Evolutionary conservation across 106 monocot genomes (phyloP).

Genomic region (Allium cepa): DNA sequence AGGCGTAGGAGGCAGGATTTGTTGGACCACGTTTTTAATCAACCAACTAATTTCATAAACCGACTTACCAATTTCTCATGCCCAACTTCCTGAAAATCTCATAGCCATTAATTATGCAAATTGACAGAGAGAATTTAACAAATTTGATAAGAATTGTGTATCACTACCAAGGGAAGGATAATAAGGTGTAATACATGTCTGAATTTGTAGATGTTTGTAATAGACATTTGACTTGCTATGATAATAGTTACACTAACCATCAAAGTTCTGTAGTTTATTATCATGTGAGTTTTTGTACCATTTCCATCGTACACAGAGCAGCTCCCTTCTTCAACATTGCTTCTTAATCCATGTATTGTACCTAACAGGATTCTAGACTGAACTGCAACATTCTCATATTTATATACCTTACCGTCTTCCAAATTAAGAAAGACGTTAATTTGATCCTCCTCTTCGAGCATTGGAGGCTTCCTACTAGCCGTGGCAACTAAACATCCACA

Average conservation of each 20-base stretch:
- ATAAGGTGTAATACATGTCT: background rate
- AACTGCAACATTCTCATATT: background rate
- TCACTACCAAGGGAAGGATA: no score
- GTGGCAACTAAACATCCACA: constrained; percentile 64
- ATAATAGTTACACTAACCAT: constrained; percentile 45
- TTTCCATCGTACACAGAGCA: constrained; percentile 63
- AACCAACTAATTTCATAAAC: no score
- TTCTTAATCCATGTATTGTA: constrained; percentile 69
- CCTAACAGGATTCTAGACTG: constrained; percentile 43
- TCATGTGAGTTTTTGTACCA: constrained; percentile 70
- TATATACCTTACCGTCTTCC: constrained; percentile 13
- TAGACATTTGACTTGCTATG: background rate
- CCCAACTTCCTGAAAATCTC: no score
- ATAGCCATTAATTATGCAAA: no score
- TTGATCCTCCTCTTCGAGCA: constrained; percentile 35
- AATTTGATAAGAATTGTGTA: no score
- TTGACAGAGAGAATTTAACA: no score
- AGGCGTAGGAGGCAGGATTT: no score
- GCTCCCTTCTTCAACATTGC: constrained; percentile 64
- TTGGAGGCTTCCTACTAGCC: constrained; percentile 48
- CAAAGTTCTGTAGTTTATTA: constrained; percentile 89
- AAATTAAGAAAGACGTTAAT: constrained; percentile 66
- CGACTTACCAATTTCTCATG: no score
- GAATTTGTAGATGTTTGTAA: background rate
- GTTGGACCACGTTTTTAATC: no score